Evolutionary conservation across 1,284 basidiomycete genomes (phyloP).

Genomic region (Malassezia equina): DNA sequence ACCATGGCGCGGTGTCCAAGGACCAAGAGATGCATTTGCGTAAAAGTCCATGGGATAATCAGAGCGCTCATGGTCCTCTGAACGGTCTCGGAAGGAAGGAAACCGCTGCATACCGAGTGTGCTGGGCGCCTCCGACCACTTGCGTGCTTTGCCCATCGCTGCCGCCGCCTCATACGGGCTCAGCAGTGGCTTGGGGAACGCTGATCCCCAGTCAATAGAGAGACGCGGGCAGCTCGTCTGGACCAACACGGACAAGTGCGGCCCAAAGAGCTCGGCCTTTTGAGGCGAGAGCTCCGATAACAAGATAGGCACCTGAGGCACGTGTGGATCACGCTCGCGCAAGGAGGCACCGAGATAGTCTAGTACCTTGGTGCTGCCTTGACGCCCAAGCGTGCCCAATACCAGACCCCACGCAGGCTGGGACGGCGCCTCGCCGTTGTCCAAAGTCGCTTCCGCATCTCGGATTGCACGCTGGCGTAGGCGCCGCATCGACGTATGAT

Average conservation of each 20-base stretch:
- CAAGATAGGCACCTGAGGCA: conserved; percentile 73
- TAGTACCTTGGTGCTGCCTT: conserved; percentile 82
- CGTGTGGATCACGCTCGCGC: conserved; percentile 18
- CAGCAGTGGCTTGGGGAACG: conserved; percentile 76
- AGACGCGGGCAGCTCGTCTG: conserved; percentile 92
- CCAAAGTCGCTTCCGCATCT: conserved; percentile 23
- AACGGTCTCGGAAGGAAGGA: conserved; percentile 14
- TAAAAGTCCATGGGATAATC: conserved; percentile 96
- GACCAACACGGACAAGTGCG: conserved; percentile 70
- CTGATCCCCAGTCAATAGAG: conserved; percentile 81
- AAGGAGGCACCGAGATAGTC: conserved; percentile 49
- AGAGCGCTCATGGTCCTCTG: conserved; percentile 48
- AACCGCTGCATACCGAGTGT: conserved; percentile 48
- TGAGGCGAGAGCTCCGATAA: conserved; percentile 91
- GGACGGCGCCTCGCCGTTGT: conserved; percentile 11
- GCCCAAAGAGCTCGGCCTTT: conserved; percentile 72
- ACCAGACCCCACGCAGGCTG: conserved; percentile 71
- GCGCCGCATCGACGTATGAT: conserved; percentile 79
- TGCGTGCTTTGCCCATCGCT: conserved; percentile 62
- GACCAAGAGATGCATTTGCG: conserved; percentile 58
- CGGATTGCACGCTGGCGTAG: conserved; percentile 62
- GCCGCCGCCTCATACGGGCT: conserved; percentile 91
- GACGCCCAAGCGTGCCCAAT: conserved; percentile 84
- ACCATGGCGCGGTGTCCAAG: conserved; percentile 50
- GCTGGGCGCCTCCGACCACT: conserved; percentile 53